These are phyloP conservation scores for Phycomyces nitens DNA, from an alignment of 192 early-diverging fungal species.

Conservation along the genomic window DNA sequence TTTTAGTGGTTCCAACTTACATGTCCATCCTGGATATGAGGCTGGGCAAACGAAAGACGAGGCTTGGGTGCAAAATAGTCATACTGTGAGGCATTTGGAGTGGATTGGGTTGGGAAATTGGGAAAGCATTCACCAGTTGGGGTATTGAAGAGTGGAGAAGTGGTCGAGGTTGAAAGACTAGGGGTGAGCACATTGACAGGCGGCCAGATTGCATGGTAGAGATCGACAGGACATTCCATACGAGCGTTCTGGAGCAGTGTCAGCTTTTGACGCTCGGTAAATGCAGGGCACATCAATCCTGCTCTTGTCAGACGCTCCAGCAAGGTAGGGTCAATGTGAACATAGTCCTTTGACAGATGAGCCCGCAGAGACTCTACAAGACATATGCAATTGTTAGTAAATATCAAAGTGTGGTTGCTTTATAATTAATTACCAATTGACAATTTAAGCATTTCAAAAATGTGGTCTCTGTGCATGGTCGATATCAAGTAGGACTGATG, in stretches of 20 bases:
- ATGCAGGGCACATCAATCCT: conserved; percentile 65
- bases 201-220: neutral
- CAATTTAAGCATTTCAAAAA: conserved; percentile 61
- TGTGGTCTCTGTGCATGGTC: conserved; percentile 68
- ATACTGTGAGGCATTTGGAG: neutral
- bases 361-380: conserved; percentile 50
- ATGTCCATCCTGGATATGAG: neutral
- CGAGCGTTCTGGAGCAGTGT: conserved; percentile 21
- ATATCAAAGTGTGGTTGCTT: neutral
- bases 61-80: neutral
- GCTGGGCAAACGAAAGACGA: neutral
- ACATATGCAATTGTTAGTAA: neutral
- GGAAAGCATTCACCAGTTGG: neutral
- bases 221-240: conserved; percentile 11
- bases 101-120: neutral
- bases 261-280: conserved; percentile 72
- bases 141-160: neutral
- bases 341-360: conserved; percentile 56
- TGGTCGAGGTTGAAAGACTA: neutral
- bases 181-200: neutral
- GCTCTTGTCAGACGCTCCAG: conserved; percentile 53
- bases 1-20: neutral
- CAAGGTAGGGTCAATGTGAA: conserved; percentile 55
- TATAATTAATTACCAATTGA: conserved; percentile 29
- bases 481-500: conserved; percentile 56